Evolutionary conservation across 306 rosid genomes (phyloP), one percentile per base, ranked within the genome.

Genomic region (Acacia acuminata): DNA sequence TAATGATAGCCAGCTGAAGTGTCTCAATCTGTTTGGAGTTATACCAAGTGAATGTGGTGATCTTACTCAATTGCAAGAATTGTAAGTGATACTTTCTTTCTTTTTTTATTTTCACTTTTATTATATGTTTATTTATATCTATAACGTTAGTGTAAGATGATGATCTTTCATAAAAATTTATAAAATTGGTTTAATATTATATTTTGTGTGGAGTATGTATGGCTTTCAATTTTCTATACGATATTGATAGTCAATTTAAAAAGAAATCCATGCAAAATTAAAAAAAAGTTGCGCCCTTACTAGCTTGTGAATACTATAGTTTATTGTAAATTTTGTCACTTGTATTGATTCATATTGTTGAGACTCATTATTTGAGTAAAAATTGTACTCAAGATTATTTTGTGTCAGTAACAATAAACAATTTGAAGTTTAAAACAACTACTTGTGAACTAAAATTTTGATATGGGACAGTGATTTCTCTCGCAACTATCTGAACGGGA

Each of bases 31-130:
- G 65, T 47, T 76, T 12, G 98, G 97, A 81, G 82, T 74, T 79
- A 24, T 94, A 32, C 98, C 92, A 0, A 79, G 68, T 32, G 98
- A 92, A 77, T 88, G 93, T 86, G 97, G 88, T 84, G 78, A 89
- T 84, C 94, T 94, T 58, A 81, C 20, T 51, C 60, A 51, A 51
- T 51, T 51, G 60, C 60, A 51, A 51, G 60, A 51, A 51, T 24
- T 51, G 60, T 17, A 51, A 51, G 60, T 17, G 60, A 51, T 51
- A 24, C 10, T 4, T 17, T 51, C 8, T 51, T 30, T 30, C 34
- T 30, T 30, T n/a, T n/a, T n/a, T n/a, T n/a, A n/a, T n/a, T n/a
- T n/a, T 48, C 5, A 13, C 1, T 48, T 48, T 48, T 3, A 48
- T 4, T 48, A 13, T 48, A 7, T 15, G 19, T 48, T 44, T 45